Conservation (phyloP, 2,329 filamentous ascomycete species). For the Drechmeria coniospora region DNA sequence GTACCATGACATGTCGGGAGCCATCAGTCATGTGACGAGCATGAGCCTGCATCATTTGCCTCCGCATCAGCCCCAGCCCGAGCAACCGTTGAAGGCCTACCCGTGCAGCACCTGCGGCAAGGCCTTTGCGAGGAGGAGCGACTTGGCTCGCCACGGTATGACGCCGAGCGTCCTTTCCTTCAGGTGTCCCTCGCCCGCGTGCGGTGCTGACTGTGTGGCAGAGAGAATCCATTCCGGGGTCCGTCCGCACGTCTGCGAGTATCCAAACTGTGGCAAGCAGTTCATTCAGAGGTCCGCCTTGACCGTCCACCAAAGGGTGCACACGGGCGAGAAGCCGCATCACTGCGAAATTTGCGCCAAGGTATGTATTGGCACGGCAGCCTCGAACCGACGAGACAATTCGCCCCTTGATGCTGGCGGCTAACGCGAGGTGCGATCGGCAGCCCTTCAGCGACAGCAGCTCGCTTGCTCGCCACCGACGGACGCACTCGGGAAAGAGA, state of each 20-base stretch:
- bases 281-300: constrained; percentile 95
- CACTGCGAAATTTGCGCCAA: constrained; percentile 96
- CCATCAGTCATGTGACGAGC: constrained; percentile 19
- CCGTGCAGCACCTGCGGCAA: constrained; percentile 83
- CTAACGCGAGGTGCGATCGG: constrained; percentile 3
- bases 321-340: constrained; percentile 96
- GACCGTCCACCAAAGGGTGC: constrained; percentile 87
- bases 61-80: constrained; percentile 17
- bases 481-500: constrained; percentile 88
- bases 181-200: neutral
- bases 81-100: constrained; percentile 51
- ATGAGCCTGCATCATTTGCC: constrained; percentile 24
- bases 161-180: constrained; percentile 7
- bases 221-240: constrained; percentile 92
- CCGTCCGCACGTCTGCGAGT: constrained; percentile 84
- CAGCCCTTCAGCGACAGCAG: constrained; percentile 94
- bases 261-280: constrained; percentile 76
- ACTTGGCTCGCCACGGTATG: constrained; percentile 87
- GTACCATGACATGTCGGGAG: constrained; percentile 18
- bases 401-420: too few species aligned
- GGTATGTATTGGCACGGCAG: too few species aligned
- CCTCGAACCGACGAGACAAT: too few species aligned
- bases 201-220: constrained; percentile 25
- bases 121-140: constrained; percentile 82
- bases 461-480: constrained; percentile 79